phyloP scores from a whole-genome alignment of 768 basidiomycete genomes.

The Boletus pseudopeckii region DNA sequence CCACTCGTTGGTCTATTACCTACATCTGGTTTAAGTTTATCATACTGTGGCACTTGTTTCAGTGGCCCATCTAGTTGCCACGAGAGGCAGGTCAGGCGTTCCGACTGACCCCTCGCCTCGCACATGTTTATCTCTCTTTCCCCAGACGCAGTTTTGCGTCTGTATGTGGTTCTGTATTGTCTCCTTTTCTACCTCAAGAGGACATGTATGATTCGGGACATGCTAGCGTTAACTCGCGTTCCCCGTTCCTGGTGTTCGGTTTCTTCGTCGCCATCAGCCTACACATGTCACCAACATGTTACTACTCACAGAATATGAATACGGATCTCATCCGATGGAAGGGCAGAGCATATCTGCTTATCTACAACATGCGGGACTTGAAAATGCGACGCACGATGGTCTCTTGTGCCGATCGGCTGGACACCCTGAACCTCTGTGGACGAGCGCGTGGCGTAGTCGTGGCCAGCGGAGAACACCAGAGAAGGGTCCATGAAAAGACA shows the following conservation, averaged over 20 bases:
- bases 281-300: conserved; percentile 2
- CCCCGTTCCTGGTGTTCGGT: background rate
- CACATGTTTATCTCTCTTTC: background rate
- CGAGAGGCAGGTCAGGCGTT: conserved; percentile 4
- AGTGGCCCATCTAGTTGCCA: conserved; percentile 7
- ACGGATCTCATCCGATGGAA: conserved; percentile 1
- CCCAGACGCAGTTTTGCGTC: background rate
- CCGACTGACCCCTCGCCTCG: background rate
- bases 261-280: background rate
- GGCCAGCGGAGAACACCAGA: conserved; percentile 1
- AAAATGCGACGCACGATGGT: background rate
- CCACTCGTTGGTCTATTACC: conserved; percentile 3
- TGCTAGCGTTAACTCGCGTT: background rate
- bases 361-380: background rate
- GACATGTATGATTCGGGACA: conserved; percentile 12
- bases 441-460: background rate
- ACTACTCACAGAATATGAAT: conserved; percentile 1
- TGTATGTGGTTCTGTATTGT: background rate
- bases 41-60: conserved; percentile 3
- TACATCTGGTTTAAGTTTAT: conserved; percentile 11
- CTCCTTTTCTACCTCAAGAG: background rate
- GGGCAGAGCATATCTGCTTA: background rate
- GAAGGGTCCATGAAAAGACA: background rate
- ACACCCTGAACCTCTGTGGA: background rate
- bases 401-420: background rate